These are phyloP conservation scores for Gillenia trifoliata DNA, from an alignment of 306 rosid genomes.

Conservation along the genomic window DNA sequence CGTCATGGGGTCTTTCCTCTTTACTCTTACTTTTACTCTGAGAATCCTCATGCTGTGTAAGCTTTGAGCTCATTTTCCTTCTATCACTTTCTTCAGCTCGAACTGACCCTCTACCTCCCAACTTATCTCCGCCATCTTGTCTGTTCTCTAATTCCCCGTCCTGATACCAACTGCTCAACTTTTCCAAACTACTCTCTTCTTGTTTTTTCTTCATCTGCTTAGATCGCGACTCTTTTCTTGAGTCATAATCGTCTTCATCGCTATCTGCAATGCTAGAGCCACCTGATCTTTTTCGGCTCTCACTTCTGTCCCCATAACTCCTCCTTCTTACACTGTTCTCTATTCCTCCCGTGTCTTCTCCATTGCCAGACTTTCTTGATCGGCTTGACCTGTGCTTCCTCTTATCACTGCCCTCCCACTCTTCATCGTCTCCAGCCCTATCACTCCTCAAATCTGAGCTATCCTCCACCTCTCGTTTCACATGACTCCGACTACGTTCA, in stretches of 20 bases:
- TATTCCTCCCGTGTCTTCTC: slow-evolving; percentile 55
- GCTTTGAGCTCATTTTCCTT: slow-evolving; percentile 46
- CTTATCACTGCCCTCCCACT: slow-evolving; percentile 70
- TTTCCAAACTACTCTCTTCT: slow-evolving; percentile 91
- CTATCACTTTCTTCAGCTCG: slow-evolving; percentile 49
- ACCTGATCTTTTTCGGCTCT: slow-evolving; percentile 47
- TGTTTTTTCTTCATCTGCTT: slow-evolving; percentile 73
- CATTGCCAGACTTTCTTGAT: slow-evolving; percentile 57
- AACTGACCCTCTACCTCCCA: slow-evolving; percentile 33
- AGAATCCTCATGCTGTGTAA: slow-evolving; percentile 47
- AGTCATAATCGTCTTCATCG: slow-evolving; percentile 72
- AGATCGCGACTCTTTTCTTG: slow-evolving; percentile 49
- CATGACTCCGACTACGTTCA: slow-evolving; percentile 34
- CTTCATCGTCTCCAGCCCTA: slow-evolving; percentile 58
- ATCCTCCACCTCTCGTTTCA: slow-evolving; percentile 44
- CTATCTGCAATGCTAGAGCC: slow-evolving; percentile 58
- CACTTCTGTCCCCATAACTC: slow-evolving; percentile 48
- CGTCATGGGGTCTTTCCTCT: slow-evolving; percentile 47
- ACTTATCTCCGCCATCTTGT: slow-evolving; percentile 58
- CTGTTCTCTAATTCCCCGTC: slow-evolving; percentile 77
- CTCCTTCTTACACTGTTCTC: slow-evolving; percentile 67
- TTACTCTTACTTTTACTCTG: slow-evolving; percentile 46
- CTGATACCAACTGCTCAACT: slow-evolving; percentile 86
- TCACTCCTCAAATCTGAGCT: slow-evolving; percentile 55
- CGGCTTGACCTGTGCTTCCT: slow-evolving; percentile 77